Evolutionary conservation across 495 filamentous ascomycete genomes (phyloP), one percentile per base, ranked within the genome.

Genomic region (Xylaria cubensis): DNA sequence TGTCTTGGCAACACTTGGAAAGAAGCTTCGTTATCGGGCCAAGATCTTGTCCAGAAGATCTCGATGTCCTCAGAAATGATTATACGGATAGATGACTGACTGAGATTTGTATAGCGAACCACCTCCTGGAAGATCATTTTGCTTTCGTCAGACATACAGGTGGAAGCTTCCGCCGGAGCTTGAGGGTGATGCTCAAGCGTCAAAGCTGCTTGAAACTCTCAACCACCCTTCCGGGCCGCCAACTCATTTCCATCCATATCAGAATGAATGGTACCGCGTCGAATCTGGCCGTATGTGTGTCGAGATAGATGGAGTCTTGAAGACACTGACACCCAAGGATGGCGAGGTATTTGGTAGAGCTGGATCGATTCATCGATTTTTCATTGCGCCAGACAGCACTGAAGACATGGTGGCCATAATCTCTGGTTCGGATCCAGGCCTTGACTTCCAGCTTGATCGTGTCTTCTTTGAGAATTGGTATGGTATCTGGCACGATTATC

Each of bases 381-480:
- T 73, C 53, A 69, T 69, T 34, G 10, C 24, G 36, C 66, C 66
- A 12, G 69, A 76, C 10, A 36, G 72, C 13, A 62, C 64, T 19
- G 73, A 36, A 24, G 61, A 73, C 26, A 69, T 69, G 67, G 53
- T 67, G 26, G 58, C 42, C 32, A 42, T 39, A 50, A 50, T 74
- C 10, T 55, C 26, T 3, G 72, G 42, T 3, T 64, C 72, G 4
- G 67, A 71, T n/a, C 29, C 46, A 7, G 66, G 66, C 1, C 42
- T 56, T 12, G 73, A 69, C 29, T 67, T 65, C 44, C 71, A 75
- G n/a, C 50, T 62, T n/a, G 82, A 85, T 74, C 75, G 67, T 8
- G 64, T 81, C 32, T 85, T 85, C 74, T 85, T 85, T 41, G 76
- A 84, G 74, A 85, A 85, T 55, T 85, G 81, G 83, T 84, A 84